Evolutionary conservation across 371 early-diverging fungal genomes (phyloP).

Genomic region (Rhizoclosmatium hyalinum): DNA sequence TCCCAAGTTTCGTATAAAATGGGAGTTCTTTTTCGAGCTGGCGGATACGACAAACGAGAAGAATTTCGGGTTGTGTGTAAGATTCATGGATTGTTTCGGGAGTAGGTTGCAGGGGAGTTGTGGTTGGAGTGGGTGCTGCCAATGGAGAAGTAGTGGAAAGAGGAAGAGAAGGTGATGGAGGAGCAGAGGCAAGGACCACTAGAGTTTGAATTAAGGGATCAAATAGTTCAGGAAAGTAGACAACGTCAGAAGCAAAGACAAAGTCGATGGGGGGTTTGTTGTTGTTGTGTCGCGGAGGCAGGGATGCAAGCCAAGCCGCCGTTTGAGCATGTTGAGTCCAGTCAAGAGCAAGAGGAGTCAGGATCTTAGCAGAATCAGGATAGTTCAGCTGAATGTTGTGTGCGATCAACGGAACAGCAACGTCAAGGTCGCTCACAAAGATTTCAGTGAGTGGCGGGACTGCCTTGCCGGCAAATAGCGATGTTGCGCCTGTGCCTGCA

Average conservation of each 20-base stretch:
- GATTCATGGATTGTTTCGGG: not conserved
- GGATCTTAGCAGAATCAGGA: not conserved
- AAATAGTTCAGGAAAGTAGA: constrained; percentile 35
- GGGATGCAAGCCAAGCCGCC: not conserved
- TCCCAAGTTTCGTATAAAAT: constrained; percentile 34
- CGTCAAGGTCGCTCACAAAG: constrained; percentile 26
- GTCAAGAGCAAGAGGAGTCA: not conserved
- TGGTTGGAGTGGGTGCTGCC: not conserved
- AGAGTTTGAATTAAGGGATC: constrained; percentile 29
- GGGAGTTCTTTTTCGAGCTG: constrained; percentile 26
- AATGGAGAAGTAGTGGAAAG: not conserved
- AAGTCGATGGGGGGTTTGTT: not conserved
- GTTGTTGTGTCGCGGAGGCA: not conserved
- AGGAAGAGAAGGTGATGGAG: not conserved
- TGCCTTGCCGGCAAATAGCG: constrained; percentile 19
- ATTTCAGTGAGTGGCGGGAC: not conserved
- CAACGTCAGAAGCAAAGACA: constrained; percentile 22
- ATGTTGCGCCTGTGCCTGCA: constrained; percentile 29
- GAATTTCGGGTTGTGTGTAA: constrained; percentile 3
- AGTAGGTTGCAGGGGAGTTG: not conserved
- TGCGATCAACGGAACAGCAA: constrained; percentile 28
- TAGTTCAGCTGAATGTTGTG: constrained; percentile 23
- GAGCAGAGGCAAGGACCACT: not conserved
- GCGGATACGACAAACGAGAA: constrained; percentile 18
- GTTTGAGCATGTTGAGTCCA: constrained; percentile 5